Evolutionary conservation across 2,329 filamentous ascomycete species (phyloP), one percentile per base, ranked within the genome.

Genomic region (Beauveria pseudobassiana): DNA sequence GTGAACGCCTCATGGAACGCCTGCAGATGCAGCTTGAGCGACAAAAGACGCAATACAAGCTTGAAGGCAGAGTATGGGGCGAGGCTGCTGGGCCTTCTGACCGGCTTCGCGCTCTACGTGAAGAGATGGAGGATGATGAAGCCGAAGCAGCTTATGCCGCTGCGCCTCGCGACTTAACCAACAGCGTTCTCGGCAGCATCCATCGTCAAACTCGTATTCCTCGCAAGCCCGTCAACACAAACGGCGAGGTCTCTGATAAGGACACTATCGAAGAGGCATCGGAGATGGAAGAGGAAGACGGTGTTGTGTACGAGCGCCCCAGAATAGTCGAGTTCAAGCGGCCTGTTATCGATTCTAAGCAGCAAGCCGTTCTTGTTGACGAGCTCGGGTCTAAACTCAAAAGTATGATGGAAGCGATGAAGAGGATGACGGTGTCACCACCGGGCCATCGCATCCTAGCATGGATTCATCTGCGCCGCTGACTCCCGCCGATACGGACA

Each of bases 21-120:
- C 82, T 99, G 62, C 93, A 96, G 74, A 96, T 91, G 80, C 95
- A 98, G 76, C 85, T 99, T 48, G 93, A 98, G 78, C 83, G 95
- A 65, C 93, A 96, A 66, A 98, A 98, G 83, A 98, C 95, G 1
- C 93, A 98, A 72, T 96, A 91, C 76, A 97, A 97, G 76, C 85
- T 99, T 38, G 95, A 98, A 75, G 95, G 95, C 67, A 91, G 91
- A 73, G 87, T 91, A 9, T 96, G 93, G 89, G 88, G 88, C 64
- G 90, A 96, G 65, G 79, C 83, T 58, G 82, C 89, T 65, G 91
- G 91, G 42, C 93, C 95, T 14, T 97, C 92, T 50, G 95, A 99
- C 76, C 88, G 93, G 69, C 80, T 99, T 63, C 88, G 95, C 66
- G 93, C 96, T 66, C 81, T 98, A 55, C 88, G 95, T 63, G 93